phyloP scores from a whole-genome alignment of 108 stramenopile genomes.

The Aureococcus anophagefferens region DNA sequence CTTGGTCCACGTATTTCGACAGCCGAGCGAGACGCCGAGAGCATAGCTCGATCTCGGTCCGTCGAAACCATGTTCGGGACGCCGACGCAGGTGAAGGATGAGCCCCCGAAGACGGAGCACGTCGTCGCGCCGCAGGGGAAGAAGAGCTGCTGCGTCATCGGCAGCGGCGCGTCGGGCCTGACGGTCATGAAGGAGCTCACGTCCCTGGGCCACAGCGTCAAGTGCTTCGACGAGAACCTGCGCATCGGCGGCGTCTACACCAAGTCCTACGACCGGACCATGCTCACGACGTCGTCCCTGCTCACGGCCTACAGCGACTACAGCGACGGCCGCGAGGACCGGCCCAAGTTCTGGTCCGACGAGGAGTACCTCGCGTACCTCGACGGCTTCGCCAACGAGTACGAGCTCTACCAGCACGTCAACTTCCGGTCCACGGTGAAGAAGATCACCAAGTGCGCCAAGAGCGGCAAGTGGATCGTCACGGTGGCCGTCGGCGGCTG shows the following conservation, averaged over 20 bases:
- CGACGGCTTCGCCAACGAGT: conserved; percentile 23
- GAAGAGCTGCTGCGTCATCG: conserved; percentile 23
- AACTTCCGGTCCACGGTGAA: conserved; percentile 23
- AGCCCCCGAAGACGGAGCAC: background rate
- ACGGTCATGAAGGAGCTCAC: conserved; percentile 32
- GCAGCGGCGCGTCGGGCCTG: conserved; percentile 25
- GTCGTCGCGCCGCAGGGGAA: background rate
- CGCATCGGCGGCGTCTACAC: conserved; percentile 33
- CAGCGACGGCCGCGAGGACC: conserved; percentile 27
- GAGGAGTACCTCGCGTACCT: conserved; percentile 30
- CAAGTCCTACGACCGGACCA: conserved; percentile 29
- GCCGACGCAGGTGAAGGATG: too few species aligned
- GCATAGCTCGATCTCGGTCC: too few species aligned
- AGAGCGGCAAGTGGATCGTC: conserved; percentile 26
- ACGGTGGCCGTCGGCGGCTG: conserved; percentile 6
- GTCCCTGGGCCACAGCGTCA: conserved; percentile 22
- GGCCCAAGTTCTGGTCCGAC: conserved; percentile 30
- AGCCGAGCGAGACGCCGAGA: too few species aligned
- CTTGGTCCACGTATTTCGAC: too few species aligned
- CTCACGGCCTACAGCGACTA: conserved; percentile 35
- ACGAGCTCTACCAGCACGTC: conserved; percentile 21
- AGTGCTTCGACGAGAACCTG: conserved; percentile 23
- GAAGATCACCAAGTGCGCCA: conserved; percentile 18
- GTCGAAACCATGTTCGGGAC: too few species aligned
- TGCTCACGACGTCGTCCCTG: conserved; percentile 28